Base-by-base conservation (phyloP, 192 early-diverging fungal species). In the Coemansia reversa region DNA sequence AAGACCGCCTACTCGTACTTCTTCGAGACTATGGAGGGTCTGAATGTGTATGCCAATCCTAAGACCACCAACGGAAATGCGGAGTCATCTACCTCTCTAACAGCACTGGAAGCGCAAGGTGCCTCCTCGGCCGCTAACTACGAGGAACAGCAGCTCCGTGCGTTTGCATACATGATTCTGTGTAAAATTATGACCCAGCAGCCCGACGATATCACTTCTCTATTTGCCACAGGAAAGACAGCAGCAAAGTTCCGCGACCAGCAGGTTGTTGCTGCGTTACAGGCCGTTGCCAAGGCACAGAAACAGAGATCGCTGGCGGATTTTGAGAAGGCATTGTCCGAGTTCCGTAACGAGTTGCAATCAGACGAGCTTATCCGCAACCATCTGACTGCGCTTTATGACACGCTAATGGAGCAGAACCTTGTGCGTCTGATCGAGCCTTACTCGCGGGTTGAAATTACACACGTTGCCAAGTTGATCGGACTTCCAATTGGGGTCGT, bases 1-100 rank as follows among this genome's bases (percentile, higher is more conserved):
- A 98, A 98, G 81, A 99, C 96, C 11, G 96, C 92, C 63, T 95
- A 92, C 67, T 98, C 96, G 51, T 99, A 98, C 86, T 99, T 99
- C 82, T 98, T 94, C 66, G 97, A 99, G 77, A 94, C 95, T 4
- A 85, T 98, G 67, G 97, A 99, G 69, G 94, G 93, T 5, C 94
- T 89, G 66, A 87, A 94, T 7, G 69, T 65, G 32, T 80, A 80
- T 56, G 72, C 69, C 27, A 62, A 33, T n/a, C 72, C 77, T 33
- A 70, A 70, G 72, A 62, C n/a, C 54, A 57, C 24, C 23, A 57
- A 39, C 53, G 58, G 55, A 28, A 16, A 27, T 20, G 25, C 66
- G 3, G 28, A 45, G 39, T 14, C 55, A 30, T 48, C 58, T 6
- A 51, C 50, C 14, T 30, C 14, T 16, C 39, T 12, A 45, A 16